Evolutionary conservation across 2,329 filamentous ascomycete species (phyloP).

Genomic region (Penicillium sp.): DNA sequence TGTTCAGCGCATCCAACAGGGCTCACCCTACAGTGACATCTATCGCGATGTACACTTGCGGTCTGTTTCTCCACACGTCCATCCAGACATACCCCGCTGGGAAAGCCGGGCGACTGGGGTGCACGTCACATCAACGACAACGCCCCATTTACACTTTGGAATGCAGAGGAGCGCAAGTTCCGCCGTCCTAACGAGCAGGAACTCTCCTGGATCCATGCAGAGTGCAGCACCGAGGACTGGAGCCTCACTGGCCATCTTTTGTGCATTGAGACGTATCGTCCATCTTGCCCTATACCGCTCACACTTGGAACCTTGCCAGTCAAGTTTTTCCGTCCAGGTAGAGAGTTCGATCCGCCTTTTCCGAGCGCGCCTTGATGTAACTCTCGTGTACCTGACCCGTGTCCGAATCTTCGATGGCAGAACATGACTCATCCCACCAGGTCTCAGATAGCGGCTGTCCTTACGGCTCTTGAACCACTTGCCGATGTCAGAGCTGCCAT

Average conservation of each 20-base stretch:
- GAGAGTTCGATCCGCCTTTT: background rate
- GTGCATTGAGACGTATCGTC: slow-evolving; percentile 9
- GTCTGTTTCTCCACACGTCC: background rate
- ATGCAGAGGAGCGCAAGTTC: slow-evolving; percentile 3
- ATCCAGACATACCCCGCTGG: slow-evolving; percentile 10
- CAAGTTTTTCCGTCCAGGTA: background rate
- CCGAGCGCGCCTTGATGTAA: slow-evolving; percentile 4
- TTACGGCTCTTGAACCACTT: slow-evolving; percentile 7
- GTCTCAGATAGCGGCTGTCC: background rate
- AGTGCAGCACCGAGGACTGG: background rate
- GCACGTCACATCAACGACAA: slow-evolving; percentile 12
- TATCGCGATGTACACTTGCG: no score
- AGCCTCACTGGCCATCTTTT: slow-evolving; percentile 5
- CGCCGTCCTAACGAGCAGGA: slow-evolving; percentile 3
- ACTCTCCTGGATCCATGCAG: slow-evolving; percentile 4
- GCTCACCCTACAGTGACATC: slow-evolving; percentile 3
- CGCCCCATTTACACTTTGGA: slow-evolving; percentile 15
- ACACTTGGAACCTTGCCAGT: slow-evolving; percentile 14
- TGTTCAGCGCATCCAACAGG: background rate
- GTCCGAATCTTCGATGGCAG: slow-evolving; percentile 9
- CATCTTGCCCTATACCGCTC: slow-evolving; percentile 8
- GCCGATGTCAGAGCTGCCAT: slow-evolving; percentile 10
- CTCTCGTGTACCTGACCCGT: slow-evolving; percentile 8
- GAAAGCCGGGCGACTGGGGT: slow-evolving; percentile 9
- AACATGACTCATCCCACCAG: slow-evolving; percentile 8